Evolutionary conservation across 345 rosid genomes (phyloP).

Genomic region (Corchorus capsularis): DNA sequence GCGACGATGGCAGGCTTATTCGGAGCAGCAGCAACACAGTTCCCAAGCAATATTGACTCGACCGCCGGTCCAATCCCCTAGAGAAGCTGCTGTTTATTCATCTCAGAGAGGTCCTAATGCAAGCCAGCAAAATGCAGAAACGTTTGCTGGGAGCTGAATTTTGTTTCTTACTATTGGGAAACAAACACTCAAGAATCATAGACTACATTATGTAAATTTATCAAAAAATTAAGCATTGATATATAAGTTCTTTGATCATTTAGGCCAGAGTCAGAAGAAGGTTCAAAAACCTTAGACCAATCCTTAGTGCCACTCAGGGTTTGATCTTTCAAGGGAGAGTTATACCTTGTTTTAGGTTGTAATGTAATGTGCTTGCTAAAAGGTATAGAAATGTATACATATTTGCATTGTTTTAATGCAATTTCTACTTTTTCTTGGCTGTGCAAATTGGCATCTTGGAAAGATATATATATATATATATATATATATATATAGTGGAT

Average conservation of each 20-base stretch:
- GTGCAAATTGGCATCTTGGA: neutral
- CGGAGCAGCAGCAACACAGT: constrained; percentile 27
- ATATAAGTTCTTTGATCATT: neutral
- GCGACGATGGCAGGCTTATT: constrained; percentile 49
- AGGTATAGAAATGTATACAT: neutral
- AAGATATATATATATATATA: too few relatives aligned
- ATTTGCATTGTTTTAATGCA: neutral
- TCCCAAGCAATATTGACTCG: constrained; percentile 21
- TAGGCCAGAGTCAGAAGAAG: neutral
- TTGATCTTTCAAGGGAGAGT: constrained; percentile 4
- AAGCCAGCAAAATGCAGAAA: constrained; percentile 25
- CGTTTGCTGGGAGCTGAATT: constrained; percentile 17
- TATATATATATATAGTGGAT: neutral
- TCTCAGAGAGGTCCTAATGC: constrained; percentile 16
- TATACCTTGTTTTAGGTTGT: constrained; percentile 10
- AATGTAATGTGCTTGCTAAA: neutral
- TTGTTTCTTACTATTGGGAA: neutral
- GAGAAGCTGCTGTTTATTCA: constrained; percentile 18
- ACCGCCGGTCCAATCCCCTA: constrained; percentile 42
- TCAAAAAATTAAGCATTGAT: neutral
- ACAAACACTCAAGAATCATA: neutral
- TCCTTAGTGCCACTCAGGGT: neutral
- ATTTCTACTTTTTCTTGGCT: neutral
- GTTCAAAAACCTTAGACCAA: neutral
- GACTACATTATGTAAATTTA: neutral